A percentile compares a stretch with the other conserved stretches of the same genome.
Conservation (phyloP, 352 stramenopile genomes). For the Globisporangium nodosum region DNA sequence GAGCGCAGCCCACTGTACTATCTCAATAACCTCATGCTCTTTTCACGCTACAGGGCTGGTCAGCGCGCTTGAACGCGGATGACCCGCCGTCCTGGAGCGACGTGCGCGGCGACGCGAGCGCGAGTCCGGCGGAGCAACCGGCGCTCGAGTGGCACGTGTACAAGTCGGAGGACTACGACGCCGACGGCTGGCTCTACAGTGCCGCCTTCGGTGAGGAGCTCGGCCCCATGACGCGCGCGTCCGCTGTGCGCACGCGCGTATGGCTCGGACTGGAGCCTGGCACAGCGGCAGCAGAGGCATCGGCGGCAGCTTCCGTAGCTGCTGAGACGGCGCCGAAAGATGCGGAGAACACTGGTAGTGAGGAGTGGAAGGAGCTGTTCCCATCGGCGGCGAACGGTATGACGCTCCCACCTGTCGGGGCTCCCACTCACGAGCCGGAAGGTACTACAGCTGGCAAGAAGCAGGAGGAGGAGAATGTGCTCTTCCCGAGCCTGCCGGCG, state of each 20-base stretch:
- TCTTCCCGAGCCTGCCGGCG: constrained; percentile 7
- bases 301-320: constrained; percentile 1
- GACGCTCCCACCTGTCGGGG: constrained; percentile 15
- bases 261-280: constrained; percentile 52
- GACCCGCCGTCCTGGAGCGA: constrained; percentile 74
- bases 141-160: constrained; percentile 73
- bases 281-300: constrained; percentile 23
- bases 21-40: not conserved
- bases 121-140: constrained; percentile 52
- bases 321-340: not conserved
- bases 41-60: constrained; percentile 56
- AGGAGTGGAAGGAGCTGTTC: constrained; percentile 44
- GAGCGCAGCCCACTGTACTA: not conserved
- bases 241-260: constrained; percentile 73
- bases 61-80: constrained; percentile 50
- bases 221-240: constrained; percentile 51
- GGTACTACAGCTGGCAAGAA: no score
- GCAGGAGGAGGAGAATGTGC: constrained; percentile 3
- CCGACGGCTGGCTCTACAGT: constrained; percentile 82
- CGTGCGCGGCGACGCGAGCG: constrained; percentile 27
- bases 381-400: constrained; percentile 2
- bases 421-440: not conserved
- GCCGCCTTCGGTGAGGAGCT: constrained; percentile 58
- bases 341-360: constrained; percentile 9
- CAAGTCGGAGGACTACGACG: constrained; percentile 80